Base-by-base conservation (phyloP, 345 rosid genomes). In the Mercurialis annua region DNA sequence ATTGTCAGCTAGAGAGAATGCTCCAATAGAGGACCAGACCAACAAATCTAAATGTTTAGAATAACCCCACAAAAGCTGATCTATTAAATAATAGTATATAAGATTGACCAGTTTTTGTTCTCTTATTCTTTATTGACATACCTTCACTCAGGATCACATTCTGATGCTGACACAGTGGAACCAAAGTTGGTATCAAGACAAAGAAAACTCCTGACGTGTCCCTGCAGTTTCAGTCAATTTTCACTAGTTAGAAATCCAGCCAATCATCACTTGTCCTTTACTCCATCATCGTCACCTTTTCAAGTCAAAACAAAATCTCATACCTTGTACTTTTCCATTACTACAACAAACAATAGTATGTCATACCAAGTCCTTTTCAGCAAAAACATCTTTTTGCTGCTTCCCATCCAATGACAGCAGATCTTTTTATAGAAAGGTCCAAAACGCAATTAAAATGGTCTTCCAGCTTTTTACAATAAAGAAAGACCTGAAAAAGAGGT, bases 271-370 rank as follows among this genome's bases (percentile, higher is more conserved):
- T 76, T 80, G 78, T 80, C 83, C 29, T 70, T 24, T 70, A 69
- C 72, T 67, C 65, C 59, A 33, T 30, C 59, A 21, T 56, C 15
- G 11, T 20, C 12, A 23, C 4, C 10, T 21, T 14, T 47, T 56
- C 18, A 20, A 10, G 59, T 43, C 62, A 67, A 26, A 72, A 55
- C 67, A 51, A 75, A 69, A 72, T 79, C 80, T 63, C 66, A 34
- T 55, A 49, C 47, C 68, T 73, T 43, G 80, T 63, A 70, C 80
- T 73, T 73, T 76, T 76, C 50, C n/a, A n/a, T n/a, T n/a, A n/a
- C n/a, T n/a, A n/a, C n/a, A n/a, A n/a, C n/a, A n/a, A n/a, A n/a
- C n/a, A n/a, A n/a, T 54, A 54, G 62, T 51, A n/a, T 48, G 62
- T 52, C 29, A 42, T 34, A 55, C 80, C 49, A 29, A 18, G 23